Base-by-base conservation (phyloP, 169 alveolate genomes). In the Eimeria necatrix region DNA sequence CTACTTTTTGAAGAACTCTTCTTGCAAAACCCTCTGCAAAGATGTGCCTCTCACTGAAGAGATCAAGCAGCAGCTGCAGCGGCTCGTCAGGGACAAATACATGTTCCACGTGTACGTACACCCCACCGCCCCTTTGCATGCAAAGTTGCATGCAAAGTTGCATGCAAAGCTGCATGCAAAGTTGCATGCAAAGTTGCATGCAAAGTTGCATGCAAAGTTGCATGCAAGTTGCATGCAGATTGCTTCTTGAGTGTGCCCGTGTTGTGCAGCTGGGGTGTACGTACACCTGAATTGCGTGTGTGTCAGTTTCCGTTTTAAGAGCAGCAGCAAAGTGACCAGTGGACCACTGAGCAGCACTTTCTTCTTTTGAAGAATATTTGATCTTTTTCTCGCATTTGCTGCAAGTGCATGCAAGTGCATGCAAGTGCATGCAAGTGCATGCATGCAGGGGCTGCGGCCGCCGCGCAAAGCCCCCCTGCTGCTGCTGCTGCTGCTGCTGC, bases 11-110 rank as follows among this genome's bases (percentile, higher is more conserved):
- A 56, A 59, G 84, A 56, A 74, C 26, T 46, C 91, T 12, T 32
- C 91, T 6, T 91, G 95, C 95, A 91, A 91, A 76, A 46, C 71
- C 14, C 73, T 91, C 46, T 91, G 95, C 59, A 91, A 64, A 49
- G 91, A 91, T n/a, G 68, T 46, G 16, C 70, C 70, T 2, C 20
- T 91, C 3, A 84, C 91, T n/a, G 91, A 74, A 1, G 83, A 74
- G 3, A 61, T 26, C 26, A 61, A 74, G 46, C 9, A 59, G 20
- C 86, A 74, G 51, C 83, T 91, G 52, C 89, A 60, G 70, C 91
- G 95, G 10, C 95, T 91, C 59, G 73, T 91, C 48, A 16, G 86
- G 41, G 95, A 91, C 16, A 74, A 91, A 51, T 91, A 91, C 26
- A 84, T 74, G 78, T 78, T 56, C 41, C 95, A 91, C n/a, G 14